phyloP scores from a whole-genome alignment of 73 alveolate genomes.

The Stentor coeruleus region DNA sequence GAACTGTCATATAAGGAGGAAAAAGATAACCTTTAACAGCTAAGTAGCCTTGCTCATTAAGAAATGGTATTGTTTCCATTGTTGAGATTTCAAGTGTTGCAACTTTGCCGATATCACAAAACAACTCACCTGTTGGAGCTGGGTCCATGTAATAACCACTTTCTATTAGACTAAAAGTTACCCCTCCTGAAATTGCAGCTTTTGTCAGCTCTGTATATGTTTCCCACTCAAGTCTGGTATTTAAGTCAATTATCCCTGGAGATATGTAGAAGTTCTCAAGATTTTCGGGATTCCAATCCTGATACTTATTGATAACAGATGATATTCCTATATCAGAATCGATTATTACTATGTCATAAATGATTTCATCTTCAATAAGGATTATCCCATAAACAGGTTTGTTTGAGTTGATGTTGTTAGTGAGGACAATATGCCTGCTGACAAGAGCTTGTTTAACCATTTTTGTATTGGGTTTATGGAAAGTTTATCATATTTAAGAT shows the following conservation, averaged over 20 bases:
- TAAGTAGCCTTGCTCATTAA: background rate
- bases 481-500: too few species aligned
- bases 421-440: too few species aligned
- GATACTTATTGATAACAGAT: background rate
- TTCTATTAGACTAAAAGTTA: background rate
- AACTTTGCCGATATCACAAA: background rate
- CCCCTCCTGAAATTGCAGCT: conserved; percentile 16
- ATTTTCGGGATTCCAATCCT: background rate
- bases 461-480: too few species aligned
- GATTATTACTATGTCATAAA: background rate
- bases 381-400: background rate
- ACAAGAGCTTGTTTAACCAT: too few species aligned
- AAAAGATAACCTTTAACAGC: background rate
- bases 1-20: too few species aligned
- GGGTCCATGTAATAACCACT: background rate
- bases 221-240: background rate
- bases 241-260: conserved; percentile 20
- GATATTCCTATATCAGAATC: background rate
- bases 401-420: too few species aligned
- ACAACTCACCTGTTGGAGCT: background rate
- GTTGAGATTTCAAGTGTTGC: background rate
- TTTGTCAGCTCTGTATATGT: background rate
- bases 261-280: background rate
- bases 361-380: background rate
- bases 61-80: background rate